Conservation (phyloP, 2,329 filamentous ascomycete species). For the Emydomyces testavorans region DNA sequence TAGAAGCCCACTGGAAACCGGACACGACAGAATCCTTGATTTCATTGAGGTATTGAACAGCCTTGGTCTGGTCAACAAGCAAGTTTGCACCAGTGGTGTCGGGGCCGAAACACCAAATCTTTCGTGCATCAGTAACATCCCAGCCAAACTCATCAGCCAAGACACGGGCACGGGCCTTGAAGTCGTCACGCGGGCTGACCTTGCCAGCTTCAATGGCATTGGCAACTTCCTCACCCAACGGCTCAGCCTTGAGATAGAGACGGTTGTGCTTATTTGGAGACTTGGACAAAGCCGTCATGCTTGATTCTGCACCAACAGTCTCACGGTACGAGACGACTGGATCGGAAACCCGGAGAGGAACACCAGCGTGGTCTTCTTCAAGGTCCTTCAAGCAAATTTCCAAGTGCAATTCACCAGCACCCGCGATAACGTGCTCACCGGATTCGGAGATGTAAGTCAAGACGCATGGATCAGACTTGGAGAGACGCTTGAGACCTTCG, state of each 20-base stretch:
- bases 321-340: conserved; percentile 98
- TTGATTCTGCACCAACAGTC: conserved; percentile 72
- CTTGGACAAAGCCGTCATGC: conserved; percentile 96
- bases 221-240: conserved; percentile 82
- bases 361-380: conserved; percentile 97
- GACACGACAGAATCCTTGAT: conserved; percentile 99
- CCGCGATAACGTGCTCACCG: conserved; percentile 97
- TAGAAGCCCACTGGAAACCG: conserved; percentile 99
- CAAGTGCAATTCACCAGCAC: conserved; percentile 97
- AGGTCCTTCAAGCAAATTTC: conserved; percentile 99
- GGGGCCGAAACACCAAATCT: conserved; percentile 99
- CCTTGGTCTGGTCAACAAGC: conserved; percentile 99
- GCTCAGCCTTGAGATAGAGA: conserved; percentile 90
- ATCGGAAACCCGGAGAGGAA: conserved; percentile 94
- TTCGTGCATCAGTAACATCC: conserved; percentile 99
- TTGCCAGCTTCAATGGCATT: conserved; percentile 84
- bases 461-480: conserved; percentile 99
- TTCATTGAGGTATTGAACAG: conserved; percentile 99
- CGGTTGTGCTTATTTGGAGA: conserved; percentile 99
- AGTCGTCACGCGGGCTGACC: conserved; percentile 90
- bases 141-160: conserved; percentile 95
- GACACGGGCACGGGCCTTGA: conserved; percentile 94
- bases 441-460: conserved; percentile 79
- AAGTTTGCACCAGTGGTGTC: conserved; percentile 97
- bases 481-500: conserved; percentile 99